Evolutionary conservation across 805 yeast species (phyloP).

Genomic region (Candida multigemmis): DNA sequence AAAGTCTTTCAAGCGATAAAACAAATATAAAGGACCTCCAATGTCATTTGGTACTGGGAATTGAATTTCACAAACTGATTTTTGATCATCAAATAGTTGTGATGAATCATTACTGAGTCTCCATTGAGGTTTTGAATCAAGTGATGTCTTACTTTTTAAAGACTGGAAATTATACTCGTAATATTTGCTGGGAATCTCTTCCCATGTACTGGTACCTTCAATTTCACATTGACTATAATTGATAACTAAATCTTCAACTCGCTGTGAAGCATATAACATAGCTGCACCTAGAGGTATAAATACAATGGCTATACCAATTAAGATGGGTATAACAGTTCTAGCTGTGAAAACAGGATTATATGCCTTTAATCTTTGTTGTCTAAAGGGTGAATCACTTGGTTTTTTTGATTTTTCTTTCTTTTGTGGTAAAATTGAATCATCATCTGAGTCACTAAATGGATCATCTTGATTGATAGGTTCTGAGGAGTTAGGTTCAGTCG

Average conservation of each 20-base stretch:
- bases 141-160: constrained; percentile 7
- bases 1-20: constrained; percentile 31
- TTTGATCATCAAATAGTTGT: constrained; percentile 39
- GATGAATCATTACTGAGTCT: constrained; percentile 26
- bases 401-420: constrained; percentile 44
- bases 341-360: constrained; percentile 38
- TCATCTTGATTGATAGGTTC: constrained; percentile 2
- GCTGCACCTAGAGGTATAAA: constrained; percentile 38
- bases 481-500: not conserved
- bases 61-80: constrained; percentile 36
- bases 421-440: constrained; percentile 31
- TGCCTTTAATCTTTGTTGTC: constrained; percentile 48
- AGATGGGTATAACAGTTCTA: constrained; percentile 30
- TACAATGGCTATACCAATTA: constrained; percentile 27
- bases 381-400: constrained; percentile 54
- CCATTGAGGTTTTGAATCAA: constrained; percentile 22
- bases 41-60: constrained; percentile 24
- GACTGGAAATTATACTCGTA: constrained; percentile 25
- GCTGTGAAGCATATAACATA: constrained; percentile 36
- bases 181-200: constrained; percentile 28
- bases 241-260: constrained; percentile 28
- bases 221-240: constrained; percentile 34
- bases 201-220: constrained; percentile 24
- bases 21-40: constrained; percentile 31
- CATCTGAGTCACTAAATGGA: constrained; percentile 7